Percentiles rank a stretch among this genome's conserved stretches.
These are phyloP conservation scores for Monosporascus sp. DNA, from an alignment of 2,329 filamentous ascomycete species.

Conservation along the genomic window DNA sequence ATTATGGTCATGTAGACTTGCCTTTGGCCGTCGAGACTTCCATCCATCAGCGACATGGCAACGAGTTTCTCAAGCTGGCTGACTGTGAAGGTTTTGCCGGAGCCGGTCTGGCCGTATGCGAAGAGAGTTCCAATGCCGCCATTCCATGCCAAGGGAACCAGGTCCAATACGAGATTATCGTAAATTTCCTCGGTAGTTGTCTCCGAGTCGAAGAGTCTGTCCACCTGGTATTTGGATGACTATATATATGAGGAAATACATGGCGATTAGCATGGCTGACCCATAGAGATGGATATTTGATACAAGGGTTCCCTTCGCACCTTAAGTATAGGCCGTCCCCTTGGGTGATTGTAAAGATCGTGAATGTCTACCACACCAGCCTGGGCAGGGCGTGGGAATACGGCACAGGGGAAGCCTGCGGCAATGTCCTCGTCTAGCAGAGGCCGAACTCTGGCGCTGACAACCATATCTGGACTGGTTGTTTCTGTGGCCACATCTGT, in stretches of 20 bases:
- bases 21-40: slow-evolving; percentile 17
- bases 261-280: not conserved
- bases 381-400: slow-evolving; percentile 19
- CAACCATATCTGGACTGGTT: slow-evolving; percentile 25
- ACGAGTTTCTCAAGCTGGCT: slow-evolving; percentile 36
- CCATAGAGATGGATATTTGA: not conserved
- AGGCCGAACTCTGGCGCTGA: slow-evolving; percentile 33
- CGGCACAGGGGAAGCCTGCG: slow-evolving; percentile 22
- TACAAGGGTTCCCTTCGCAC: slow-evolving; percentile 9
- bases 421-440: slow-evolving; percentile 29
- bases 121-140: slow-evolving; percentile 46
- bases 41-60: slow-evolving; percentile 29
- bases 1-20: slow-evolving; percentile 33
- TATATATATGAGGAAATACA: slow-evolving; percentile 2
- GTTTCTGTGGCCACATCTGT: not conserved
- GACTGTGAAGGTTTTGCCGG: slow-evolving; percentile 43
- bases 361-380: slow-evolving; percentile 30
- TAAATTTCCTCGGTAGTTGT: slow-evolving; percentile 36
- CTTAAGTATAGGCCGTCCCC: slow-evolving; percentile 27
- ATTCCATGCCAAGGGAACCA: slow-evolving; percentile 41
- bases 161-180: slow-evolving; percentile 32
- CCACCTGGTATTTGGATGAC: slow-evolving; percentile 31
- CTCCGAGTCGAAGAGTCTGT: slow-evolving; percentile 31
- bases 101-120: slow-evolving; percentile 45
- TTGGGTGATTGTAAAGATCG: slow-evolving; percentile 29